Conservation (phyloP, 495 filamentous ascomycete genomes). For the Choiromyces venosus region DNA sequence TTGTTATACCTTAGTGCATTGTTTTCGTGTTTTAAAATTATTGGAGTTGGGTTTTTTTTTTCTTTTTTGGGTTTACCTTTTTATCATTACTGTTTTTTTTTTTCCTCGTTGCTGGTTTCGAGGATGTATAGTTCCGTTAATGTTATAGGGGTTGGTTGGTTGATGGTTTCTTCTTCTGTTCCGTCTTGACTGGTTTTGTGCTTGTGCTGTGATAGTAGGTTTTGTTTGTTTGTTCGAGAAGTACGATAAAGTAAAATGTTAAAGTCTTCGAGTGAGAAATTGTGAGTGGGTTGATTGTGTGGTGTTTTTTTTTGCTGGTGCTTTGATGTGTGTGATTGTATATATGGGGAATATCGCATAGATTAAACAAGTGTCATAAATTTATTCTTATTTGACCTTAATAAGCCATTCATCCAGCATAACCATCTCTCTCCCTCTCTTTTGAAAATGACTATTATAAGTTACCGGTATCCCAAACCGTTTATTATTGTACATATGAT, state of each 20-base stretch:
- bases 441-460: background rate
- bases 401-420: background rate
- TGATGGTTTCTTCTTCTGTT: background rate
- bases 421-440: background rate
- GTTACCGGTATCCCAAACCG: background rate
- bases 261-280: background rate
- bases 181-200: too few relatives aligned
- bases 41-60: constrained; percentile 10
- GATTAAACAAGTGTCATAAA: background rate
- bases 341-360: too few relatives aligned
- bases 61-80: constrained; percentile 8
- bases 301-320: background rate
- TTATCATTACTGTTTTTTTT: constrained; percentile 3
- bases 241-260: background rate
- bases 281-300: background rate
- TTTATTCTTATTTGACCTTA: background rate
- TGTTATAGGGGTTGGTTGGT: background rate
- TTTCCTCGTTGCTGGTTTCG: background rate
- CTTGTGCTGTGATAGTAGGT: background rate
- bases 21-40: constrained; percentile 4
- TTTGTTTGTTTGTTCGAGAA: background rate
- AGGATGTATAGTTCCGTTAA: background rate
- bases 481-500: background rate
- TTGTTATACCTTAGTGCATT: background rate
- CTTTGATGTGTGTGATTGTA: background rate